Evolutionary conservation across 768 basidiomycete genomes (phyloP), one percentile per base, ranked within the genome.

Genomic region (Boletus sensibilis): DNA sequence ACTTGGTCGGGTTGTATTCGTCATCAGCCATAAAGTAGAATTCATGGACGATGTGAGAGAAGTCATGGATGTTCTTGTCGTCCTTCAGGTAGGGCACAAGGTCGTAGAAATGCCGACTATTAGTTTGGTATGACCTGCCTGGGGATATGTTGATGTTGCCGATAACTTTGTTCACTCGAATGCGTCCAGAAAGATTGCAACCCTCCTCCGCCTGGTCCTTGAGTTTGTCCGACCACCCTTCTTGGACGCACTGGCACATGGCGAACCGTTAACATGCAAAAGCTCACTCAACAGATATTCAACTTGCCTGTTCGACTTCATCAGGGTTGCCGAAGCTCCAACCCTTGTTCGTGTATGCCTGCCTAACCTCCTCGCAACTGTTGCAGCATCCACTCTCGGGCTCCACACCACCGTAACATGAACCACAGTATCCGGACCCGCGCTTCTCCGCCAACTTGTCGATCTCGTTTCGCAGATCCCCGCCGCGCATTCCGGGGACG

Each of bases 261-360:
- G 16, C n/a, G 5, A 50, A 23, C 3, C 3, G 38, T 60, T n/a
- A 51, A 21, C 41, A 55, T 16, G 8, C 10, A 34, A 39, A 34
- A 25, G 1, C 12, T 31, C 44, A 18, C 14, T 25, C 12, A 14
- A 53, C 0, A 47, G 9, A 29, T 27, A 27, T n/a, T 25, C 18
- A 33, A 66, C 85, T 53, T 42, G 91, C 94, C 83, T 98, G 96
- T 64, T 96, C 95, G 63, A 99, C 87, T 2, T 85, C 80, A 56
- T 95, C 90, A 16, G 97, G 97, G 65, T 88, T 89, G 58, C 80
- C 75, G 71, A 98, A 99, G 71, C 90, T 94, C 97, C 97, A 99
- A 21, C 96, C 97, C 63, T 89, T 86, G 69, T 88, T 83, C 29
- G 92, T 80, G 75, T 99, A 99, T 31, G 93, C 79, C 71, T 87